These are phyloP conservation scores for Vigna mungo DNA, from an alignment of 306 rosid genomes.

Conservation along the genomic window DNA sequence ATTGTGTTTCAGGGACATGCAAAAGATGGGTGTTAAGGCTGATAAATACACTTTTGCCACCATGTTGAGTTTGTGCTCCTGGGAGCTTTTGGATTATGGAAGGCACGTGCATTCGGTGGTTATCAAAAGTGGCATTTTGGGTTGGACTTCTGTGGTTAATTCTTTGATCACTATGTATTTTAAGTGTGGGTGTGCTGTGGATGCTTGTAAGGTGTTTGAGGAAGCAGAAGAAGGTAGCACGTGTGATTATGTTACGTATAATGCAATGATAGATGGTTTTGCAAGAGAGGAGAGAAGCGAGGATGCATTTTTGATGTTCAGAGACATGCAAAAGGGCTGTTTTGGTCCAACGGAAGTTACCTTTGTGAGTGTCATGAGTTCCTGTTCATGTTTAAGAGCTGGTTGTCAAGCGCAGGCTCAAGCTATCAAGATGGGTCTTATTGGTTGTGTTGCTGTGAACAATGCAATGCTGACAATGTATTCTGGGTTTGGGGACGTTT, in stretches of 20 bases:
- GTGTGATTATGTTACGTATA: constrained; percentile 68
- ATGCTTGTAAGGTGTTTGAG: constrained; percentile 67
- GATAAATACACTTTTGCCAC: constrained; percentile 69
- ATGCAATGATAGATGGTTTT: constrained; percentile 82
- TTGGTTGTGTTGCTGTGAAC: constrained; percentile 61
- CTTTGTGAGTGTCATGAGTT: constrained; percentile 78
- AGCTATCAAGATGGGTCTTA: constrained; percentile 65
- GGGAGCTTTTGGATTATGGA: constrained; percentile 62
- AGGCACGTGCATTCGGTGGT: constrained; percentile 66
- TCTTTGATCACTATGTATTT: constrained; percentile 79
- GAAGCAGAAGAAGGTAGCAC: constrained; percentile 48
- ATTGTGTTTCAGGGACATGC: constrained; percentile 51
- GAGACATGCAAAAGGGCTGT: constrained; percentile 61
- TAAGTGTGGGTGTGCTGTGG: constrained; percentile 48
- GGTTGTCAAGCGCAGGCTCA: constrained; percentile 67
- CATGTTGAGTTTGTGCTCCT: constrained; percentile 64
- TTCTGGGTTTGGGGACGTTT: constrained; percentile 64
- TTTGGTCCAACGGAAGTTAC: constrained; percentile 64
- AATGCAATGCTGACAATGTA: constrained; percentile 82
- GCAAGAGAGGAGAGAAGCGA: constrained; percentile 52
- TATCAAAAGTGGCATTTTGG: constrained; percentile 60
- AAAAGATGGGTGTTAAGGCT: constrained; percentile 53
- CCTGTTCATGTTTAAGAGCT: constrained; percentile 54
- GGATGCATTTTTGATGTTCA: constrained; percentile 65
- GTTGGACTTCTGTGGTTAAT: constrained; percentile 66